A percentile compares a stretch with the other conserved stretches of the same genome.
phyloP scores from a whole-genome alignment of 441 rosid species.

The Omphalea diandra region DNA sequence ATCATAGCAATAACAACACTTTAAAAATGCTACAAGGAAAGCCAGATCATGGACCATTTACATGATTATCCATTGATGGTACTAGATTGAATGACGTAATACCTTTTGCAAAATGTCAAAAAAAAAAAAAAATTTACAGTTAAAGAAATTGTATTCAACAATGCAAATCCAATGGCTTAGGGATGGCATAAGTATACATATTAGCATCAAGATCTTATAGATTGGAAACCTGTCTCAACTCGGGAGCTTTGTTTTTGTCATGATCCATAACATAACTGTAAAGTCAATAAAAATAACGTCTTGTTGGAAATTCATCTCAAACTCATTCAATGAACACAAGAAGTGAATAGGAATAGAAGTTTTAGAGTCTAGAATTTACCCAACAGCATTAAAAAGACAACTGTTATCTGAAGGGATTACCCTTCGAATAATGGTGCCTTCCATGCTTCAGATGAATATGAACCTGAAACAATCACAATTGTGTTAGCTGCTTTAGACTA shows the following conservation, averaged over 20 bases:
- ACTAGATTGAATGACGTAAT: not conserved
- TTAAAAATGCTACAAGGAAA: not conserved
- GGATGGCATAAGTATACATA: not conserved
- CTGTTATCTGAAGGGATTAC: slow-evolving; percentile 96
- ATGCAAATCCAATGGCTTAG: not conserved
- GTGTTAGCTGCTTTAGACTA: not conserved
- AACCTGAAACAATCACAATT: slow-evolving; percentile 29
- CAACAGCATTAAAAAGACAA: slow-evolving; percentile 90
- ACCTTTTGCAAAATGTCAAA: not conserved
- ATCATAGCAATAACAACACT: not conserved
- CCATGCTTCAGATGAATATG: slow-evolving; percentile 47
- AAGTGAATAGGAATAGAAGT: slow-evolving; percentile 11
- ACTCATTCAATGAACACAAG: slow-evolving; percentile 9
- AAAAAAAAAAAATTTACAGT: not conserved
- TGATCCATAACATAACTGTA: slow-evolving; percentile 87
- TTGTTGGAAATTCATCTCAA: slow-evolving; percentile 1
- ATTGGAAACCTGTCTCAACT: slow-evolving; percentile 72
- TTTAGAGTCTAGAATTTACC: slow-evolving; percentile 41
- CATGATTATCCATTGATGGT: not conserved
- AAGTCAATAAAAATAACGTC: slow-evolving; percentile 9
- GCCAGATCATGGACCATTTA: not conserved
- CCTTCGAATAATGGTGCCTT: slow-evolving; percentile 73
- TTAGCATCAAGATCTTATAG: slow-evolving; percentile 17
- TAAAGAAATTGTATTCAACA: not conserved
- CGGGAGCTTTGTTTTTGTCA: slow-evolving; percentile 65